phyloP scores from a whole-genome alignment of 495 filamentous ascomycete genomes.

The Poronia punctata region DNA sequence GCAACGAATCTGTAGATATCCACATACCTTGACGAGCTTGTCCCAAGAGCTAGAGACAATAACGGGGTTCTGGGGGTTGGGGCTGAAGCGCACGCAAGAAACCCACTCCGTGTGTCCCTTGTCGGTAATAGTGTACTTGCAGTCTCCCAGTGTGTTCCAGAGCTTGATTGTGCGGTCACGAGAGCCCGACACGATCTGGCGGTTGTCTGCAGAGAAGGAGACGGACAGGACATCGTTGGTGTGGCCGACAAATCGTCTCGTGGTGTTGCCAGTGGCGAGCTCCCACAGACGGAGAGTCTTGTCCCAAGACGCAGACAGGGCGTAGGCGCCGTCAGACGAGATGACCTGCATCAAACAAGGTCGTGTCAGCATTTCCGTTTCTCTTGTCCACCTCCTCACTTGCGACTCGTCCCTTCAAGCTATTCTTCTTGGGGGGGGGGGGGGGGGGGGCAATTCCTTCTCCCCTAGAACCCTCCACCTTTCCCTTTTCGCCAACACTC shows the following conservation, averaged over 20 bases:
- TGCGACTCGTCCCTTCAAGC: background rate
- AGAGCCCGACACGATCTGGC: slow-evolving; percentile 98
- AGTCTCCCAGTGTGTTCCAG: slow-evolving; percentile 99
- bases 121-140: slow-evolving; percentile 99
- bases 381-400: slow-evolving; percentile 5
- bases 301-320: slow-evolving; percentile 98
- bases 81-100: slow-evolving; percentile 98
- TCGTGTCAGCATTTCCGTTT: background rate
- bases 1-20: background rate
- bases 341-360: slow-evolving; percentile 64
- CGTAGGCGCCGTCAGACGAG: slow-evolving; percentile 99
- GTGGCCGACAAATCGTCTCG: slow-evolving; percentile 97
- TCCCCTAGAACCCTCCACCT: slow-evolving; percentile 1
- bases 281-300: slow-evolving; percentile 99
- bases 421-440: too few species aligned
- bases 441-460: too few species aligned
- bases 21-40: slow-evolving; percentile 98
- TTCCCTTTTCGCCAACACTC: background rate
- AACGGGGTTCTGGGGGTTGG: slow-evolving; percentile 99
- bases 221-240: slow-evolving; percentile 99
- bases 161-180: slow-evolving; percentile 99
- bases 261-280: slow-evolving; percentile 91
- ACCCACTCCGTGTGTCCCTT: slow-evolving; percentile 99
- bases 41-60: slow-evolving; percentile 99
- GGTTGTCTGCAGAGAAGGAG: slow-evolving; percentile 99